A percentile compares a stretch with the other conserved stretches of the same genome.
Evolutionary conservation across 2,329 filamentous ascomycete species (phyloP).

Genomic region (Xylariaceae sp.): DNA sequence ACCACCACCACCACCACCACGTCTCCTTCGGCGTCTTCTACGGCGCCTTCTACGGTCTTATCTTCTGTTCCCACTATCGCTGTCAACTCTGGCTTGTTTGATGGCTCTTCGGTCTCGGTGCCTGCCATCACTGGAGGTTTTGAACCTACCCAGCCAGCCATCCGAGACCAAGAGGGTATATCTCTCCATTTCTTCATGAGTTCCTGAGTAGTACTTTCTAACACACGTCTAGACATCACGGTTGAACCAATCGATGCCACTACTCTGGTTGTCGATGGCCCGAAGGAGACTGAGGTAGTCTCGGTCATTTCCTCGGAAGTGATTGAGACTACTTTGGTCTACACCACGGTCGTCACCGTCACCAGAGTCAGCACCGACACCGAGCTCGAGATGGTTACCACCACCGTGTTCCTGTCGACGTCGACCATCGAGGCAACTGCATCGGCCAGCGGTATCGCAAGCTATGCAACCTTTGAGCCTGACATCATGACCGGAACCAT

Average conservation of each 20-base stretch:
- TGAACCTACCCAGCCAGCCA: no score
- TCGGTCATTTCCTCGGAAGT: background rate
- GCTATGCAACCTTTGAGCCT: background rate
- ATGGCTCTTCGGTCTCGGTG: no score
- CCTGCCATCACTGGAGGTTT: no score
- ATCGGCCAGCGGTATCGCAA: background rate
- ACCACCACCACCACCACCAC: no score
- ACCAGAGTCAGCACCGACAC: conserved; percentile 14
- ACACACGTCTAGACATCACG: background rate
- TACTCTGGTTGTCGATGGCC: background rate
- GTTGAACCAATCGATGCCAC: background rate
- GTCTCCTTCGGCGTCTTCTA: no score
- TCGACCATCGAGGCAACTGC: background rate
- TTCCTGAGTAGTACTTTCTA: background rate
- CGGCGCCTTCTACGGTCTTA: no score
- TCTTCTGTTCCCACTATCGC: no score
- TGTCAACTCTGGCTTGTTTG: no score
- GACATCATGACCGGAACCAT: conserved; percentile 16
- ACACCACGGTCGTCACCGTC: conserved; percentile 12
- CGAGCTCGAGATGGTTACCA: conserved; percentile 7
- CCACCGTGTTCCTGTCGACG: conserved; percentile 10
- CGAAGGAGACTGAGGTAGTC: background rate
- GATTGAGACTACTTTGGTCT: conserved; percentile 3
- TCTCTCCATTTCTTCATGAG: no score
- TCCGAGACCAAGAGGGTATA: no score